A percentile compares a stretch with the other conserved stretches of the same genome.
Conservation (phyloP, 768 basidiomycete species). For the Infundibulicybe gibba region DNA sequence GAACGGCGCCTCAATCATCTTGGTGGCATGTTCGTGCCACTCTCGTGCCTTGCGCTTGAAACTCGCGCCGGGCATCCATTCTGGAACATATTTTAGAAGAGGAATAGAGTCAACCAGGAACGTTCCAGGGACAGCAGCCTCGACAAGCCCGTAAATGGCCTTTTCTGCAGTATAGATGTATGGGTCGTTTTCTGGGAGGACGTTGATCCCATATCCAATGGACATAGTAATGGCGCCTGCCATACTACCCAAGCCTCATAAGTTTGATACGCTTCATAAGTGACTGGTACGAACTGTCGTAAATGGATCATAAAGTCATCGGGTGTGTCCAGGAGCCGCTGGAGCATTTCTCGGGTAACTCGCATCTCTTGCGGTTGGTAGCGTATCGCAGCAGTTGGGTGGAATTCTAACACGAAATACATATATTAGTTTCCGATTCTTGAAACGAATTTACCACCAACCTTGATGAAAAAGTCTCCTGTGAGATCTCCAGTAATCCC, state of each 20-base stretch:
- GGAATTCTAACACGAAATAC: conserved; percentile 3
- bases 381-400: conserved; percentile 4
- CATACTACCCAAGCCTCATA: conserved; percentile 21
- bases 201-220: conserved; percentile 43
- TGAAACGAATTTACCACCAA: neutral
- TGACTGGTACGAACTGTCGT: conserved; percentile 1
- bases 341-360: conserved; percentile 12
- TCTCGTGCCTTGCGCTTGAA: conserved; percentile 48
- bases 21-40: conserved; percentile 35
- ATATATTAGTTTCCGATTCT: neutral
- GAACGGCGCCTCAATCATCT: conserved; percentile 35
- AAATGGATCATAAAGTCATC: conserved; percentile 26
- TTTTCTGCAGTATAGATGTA: conserved; percentile 37
- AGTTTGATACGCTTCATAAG: conserved; percentile 2
- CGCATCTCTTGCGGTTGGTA: conserved; percentile 10
- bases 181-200: conserved; percentile 35
- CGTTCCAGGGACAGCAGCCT: conserved; percentile 34
- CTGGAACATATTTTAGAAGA: conserved; percentile 40
- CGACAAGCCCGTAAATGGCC: conserved; percentile 26
- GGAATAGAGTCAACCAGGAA: conserved; percentile 44
- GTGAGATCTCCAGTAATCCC: neutral
- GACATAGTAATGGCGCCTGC: conserved; percentile 36
- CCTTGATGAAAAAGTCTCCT: neutral
- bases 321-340: conserved; percentile 26
- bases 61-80: conserved; percentile 56